Conservation (phyloP, 1,284 basidiomycete species). For the Ustilago nuda region DNA sequence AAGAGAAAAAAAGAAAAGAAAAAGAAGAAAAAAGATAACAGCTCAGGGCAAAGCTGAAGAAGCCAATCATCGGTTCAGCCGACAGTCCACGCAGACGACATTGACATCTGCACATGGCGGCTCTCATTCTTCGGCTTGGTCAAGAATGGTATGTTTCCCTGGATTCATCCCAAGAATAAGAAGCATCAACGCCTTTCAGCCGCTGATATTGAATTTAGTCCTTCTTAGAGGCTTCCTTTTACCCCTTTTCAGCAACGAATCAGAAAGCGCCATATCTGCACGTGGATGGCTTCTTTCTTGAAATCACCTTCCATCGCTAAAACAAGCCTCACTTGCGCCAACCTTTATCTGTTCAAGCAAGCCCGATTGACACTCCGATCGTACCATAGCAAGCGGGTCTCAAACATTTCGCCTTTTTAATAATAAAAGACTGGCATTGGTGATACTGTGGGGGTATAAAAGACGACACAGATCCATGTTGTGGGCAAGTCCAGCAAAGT, state of each 20-base stretch:
- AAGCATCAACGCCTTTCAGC: not conserved
- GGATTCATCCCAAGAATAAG: not conserved
- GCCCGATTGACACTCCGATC: not conserved
- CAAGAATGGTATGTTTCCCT: too few relatives aligned
- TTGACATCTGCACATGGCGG: not conserved
- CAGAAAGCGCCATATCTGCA: conserved; percentile 9
- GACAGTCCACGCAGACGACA: not conserved
- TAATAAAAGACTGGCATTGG: not conserved
- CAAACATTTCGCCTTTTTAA: too few relatives aligned
- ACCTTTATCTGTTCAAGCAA: not conserved
- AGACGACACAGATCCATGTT: conserved; percentile 6
- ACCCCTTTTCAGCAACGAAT: conserved; percentile 15
- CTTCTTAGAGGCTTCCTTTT: not conserved
- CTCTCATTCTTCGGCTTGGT: not conserved
- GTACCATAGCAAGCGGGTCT: too few relatives aligned
- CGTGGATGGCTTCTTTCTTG: conserved; percentile 11
- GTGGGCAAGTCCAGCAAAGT: not conserved
- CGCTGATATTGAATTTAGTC: not conserved
- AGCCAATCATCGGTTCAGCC: not conserved
- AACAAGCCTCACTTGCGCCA: not conserved
- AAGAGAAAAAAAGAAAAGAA: not conserved
- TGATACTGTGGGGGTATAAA: conserved; percentile 16
- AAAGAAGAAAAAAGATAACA: not conserved
- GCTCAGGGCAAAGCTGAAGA: not conserved
- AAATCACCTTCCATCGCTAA: conserved; percentile 19